Evolutionary conservation across 352 stramenopile species (phyloP), one percentile per base, ranked within the genome.

Genomic region (Blastocystis hominis): DNA sequence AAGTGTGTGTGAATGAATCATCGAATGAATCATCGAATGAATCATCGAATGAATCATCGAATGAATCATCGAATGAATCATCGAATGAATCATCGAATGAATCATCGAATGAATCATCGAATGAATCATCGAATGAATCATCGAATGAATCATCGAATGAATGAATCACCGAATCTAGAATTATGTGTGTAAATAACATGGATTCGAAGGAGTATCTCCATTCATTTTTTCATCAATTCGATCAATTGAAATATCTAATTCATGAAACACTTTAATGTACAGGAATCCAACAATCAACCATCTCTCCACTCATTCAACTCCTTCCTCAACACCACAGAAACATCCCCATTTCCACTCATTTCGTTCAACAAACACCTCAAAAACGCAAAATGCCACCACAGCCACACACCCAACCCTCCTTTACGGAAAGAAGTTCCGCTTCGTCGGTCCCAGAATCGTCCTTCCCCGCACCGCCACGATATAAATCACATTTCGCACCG

Each of bases 401-500:
- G 24, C 24, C 24, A 30, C 24, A 30, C 50, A 59, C 13, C 13
- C 50, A 59, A 2, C 0, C 63, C 24, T 42, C 42, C 70, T 15
- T 34, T 66, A 84, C 24, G 72, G 72, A 15, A 84, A 84, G 42
- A 84, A 84, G 10, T 53, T 4, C 46, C 72, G 50, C 50, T 66
- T 84, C 34, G 30, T 44, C 7, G 72, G 72, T 53, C 72, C 54
- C 50, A 64, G 46, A 68, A 84, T 64, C 0, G 54, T 46, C 17
- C 68, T 84, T 40, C 72, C 72, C 5, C 46, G 34, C 53, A 84
- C 72, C 4, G 72, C 72, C 5, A 84, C 72, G 50, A 84, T 36
- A 69, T 84, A 84, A 17, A 66, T 53, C 10, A 84, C 17, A 46
- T 84, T 84, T 47, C 42, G 7, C 72, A 84, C 72, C 15, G 54